A percentile compares a stretch with the other conserved stretches of the same genome.
phyloP scores from a whole-genome alignment of 495 filamentous ascomycete genomes.

The Neurospora hispaniola region DNA sequence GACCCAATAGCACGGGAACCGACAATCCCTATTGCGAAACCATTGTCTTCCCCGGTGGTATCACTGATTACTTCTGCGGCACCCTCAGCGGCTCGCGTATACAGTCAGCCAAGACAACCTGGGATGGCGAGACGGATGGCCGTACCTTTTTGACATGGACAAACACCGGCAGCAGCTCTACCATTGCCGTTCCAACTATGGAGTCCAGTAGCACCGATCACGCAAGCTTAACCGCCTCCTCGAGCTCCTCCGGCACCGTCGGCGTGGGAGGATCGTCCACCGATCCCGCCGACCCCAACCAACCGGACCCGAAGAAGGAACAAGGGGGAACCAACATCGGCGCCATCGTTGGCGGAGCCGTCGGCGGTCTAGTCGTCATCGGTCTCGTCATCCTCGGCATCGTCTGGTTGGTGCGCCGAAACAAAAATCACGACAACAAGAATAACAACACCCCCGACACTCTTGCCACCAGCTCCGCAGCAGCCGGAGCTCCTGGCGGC shows the following conservation, averaged over 20 bases:
- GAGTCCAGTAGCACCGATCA: not conserved
- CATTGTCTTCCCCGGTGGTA: constrained; percentile 21
- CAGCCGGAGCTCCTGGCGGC: not conserved
- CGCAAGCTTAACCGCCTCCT: constrained; percentile 2
- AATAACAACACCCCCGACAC: constrained; percentile 1
- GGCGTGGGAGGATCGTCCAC: not conserved
- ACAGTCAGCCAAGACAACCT: constrained; percentile 27
- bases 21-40: constrained; percentile 27
- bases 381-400: constrained; percentile 29
- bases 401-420: constrained; percentile 27
- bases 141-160: constrained; percentile 12
- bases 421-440: constrained; percentile 13
- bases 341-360: constrained; percentile 38
- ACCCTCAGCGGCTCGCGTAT: constrained; percentile 14
- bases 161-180: not conserved
- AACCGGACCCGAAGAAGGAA: constrained; percentile 1
- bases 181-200: not conserved
- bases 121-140: constrained; percentile 20
- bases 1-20: constrained; percentile 14
- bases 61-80: constrained; percentile 32
- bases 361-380: constrained; percentile 37
- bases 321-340: constrained; percentile 24
- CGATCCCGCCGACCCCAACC: not conserved
- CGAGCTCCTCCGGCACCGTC: not conserved
- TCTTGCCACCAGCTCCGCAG: not conserved